A percentile compares a stretch with the other conserved stretches of the same genome.
phyloP scores from a whole-genome alignment of 176 grass and related monocot genomes.

The Leersia perrieri region DNA sequence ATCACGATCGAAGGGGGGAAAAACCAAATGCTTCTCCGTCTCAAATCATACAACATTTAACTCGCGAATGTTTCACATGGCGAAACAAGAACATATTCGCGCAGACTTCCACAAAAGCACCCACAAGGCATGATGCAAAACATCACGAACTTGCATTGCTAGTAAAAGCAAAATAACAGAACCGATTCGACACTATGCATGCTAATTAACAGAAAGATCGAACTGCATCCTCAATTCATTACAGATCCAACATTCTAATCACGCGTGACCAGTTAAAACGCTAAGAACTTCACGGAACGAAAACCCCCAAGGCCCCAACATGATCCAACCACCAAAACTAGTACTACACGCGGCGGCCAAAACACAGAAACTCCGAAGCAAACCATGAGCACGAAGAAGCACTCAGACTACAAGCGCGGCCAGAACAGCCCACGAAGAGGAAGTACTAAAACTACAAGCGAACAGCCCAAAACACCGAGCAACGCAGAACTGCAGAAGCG shows the following conservation, averaged over 20 bases:
- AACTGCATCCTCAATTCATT: not conserved
- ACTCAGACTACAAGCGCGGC: no score
- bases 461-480: no score
- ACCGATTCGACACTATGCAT: not conserved
- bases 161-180: not conserved
- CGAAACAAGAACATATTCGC: not conserved
- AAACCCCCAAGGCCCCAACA: not conserved
- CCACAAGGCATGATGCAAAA: not conserved
- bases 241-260: not conserved
- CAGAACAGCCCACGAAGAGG: no score
- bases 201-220: not conserved
- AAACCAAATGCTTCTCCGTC: not conserved
- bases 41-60: not conserved
- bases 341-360: not conserved
- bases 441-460: no score
- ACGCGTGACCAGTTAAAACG: not conserved
- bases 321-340: not conserved
- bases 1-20: not conserved
- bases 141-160: not conserved
- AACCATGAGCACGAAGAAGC: not conserved
- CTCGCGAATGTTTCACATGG: not conserved
- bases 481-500: no score
- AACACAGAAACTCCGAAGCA: not conserved
- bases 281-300: not conserved
- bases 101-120: not conserved